These are phyloP conservation scores for Penicillium psychrosexuale DNA, from an alignment of 2,329 filamentous ascomycete species.

Conservation along the genomic window DNA sequence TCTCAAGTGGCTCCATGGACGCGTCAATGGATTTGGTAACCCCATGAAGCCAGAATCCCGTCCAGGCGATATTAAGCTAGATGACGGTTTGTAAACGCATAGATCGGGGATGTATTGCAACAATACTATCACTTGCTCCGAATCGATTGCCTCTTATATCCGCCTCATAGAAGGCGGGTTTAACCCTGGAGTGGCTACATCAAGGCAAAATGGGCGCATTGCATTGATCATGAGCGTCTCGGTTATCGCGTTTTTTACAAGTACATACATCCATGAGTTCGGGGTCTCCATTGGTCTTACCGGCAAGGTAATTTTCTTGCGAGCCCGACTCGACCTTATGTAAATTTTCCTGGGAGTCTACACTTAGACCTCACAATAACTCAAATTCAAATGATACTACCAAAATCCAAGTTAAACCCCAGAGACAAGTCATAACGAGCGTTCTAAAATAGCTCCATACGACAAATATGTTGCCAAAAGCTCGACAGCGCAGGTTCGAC, in stretches of 20 bases:
- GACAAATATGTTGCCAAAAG: background rate
- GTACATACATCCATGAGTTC: background rate
- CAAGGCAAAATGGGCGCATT: background rate
- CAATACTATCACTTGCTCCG: background rate
- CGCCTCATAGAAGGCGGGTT: no score
- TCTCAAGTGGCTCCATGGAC: slow-evolving; percentile 68
- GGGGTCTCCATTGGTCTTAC: background rate
- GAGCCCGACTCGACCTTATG: no score
- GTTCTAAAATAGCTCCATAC: background rate
- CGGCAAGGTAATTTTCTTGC: no score
- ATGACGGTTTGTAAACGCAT: slow-evolving; percentile 19
- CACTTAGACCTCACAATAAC: background rate
- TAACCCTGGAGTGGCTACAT: no score
- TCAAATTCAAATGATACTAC: background rate
- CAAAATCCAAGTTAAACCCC: background rate
- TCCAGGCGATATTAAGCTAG: slow-evolving; percentile 30
- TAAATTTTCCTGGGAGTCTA: background rate
- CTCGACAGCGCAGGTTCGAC: background rate
- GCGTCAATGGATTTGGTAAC: slow-evolving; percentile 41
- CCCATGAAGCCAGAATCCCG: slow-evolving; percentile 20
- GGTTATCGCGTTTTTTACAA: background rate
- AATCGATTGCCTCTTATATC: background rate
- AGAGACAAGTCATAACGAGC: no score
- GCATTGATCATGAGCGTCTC: background rate
- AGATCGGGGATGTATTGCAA: background rate